phyloP scores from a whole-genome alignment of 2,329 filamentous ascomycete species.

The Penicillium sp. region DNA sequence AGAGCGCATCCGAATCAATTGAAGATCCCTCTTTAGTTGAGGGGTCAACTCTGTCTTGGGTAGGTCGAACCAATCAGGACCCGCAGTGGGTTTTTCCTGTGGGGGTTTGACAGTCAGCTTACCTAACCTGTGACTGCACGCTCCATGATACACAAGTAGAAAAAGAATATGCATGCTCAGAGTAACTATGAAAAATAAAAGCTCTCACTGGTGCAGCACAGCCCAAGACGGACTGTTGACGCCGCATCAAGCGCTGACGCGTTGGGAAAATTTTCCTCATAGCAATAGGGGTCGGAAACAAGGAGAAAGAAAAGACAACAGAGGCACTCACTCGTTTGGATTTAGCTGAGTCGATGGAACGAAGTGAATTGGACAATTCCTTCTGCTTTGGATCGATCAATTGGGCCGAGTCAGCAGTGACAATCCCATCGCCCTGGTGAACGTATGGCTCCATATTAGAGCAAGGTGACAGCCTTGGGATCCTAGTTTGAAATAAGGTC shows the following conservation, averaged over 20 bases:
- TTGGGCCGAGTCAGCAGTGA: conserved; percentile 52
- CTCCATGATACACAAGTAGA: conserved; percentile 1
- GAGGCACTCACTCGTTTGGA: conserved; percentile 53
- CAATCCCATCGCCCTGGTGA: conserved; percentile 51
- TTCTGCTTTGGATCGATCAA: conserved; percentile 50
- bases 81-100: conserved; percentile 64
- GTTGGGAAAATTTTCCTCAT: conserved; percentile 79
- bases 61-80: conserved; percentile 81
- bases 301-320: conserved; percentile 4
- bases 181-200: conserved; percentile 70
- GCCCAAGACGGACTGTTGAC: conserved; percentile 73
- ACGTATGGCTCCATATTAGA: conserved; percentile 55
- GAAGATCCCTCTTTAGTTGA: conserved; percentile 82
- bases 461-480: conserved; percentile 52
- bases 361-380: conserved; percentile 22
- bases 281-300: conserved; percentile 32
- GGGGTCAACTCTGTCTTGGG: conserved; percentile 80
- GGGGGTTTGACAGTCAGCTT: conserved; percentile 28
- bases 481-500: conserved; percentile 29
- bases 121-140: conserved; percentile 12
- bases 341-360: conserved; percentile 40
- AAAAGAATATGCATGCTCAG: conserved; percentile 49
- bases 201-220: conserved; percentile 68
- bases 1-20: conserved; percentile 83
- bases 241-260: conserved; percentile 66